Conservation (phyloP, 352 stramenopile species). For the Phytopythium helicoides region DNA sequence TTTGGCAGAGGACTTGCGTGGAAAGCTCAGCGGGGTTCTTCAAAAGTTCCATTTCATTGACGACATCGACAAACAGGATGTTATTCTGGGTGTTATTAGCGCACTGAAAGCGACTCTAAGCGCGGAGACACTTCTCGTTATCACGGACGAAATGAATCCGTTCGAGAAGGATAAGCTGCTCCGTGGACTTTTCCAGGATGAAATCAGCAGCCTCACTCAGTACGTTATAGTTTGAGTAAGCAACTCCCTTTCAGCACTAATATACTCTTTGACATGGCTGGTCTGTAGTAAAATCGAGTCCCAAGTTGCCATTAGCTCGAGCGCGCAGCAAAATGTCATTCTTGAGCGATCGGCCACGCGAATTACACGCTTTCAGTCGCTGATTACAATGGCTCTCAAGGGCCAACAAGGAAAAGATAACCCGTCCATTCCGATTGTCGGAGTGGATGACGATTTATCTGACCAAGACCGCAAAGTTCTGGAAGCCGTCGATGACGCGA, state of each 20-base stretch:
- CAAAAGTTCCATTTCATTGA: constrained; percentile 61
- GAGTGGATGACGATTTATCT: constrained; percentile 45
- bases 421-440: background rate
- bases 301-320: constrained; percentile 47
- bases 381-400: constrained; percentile 31
- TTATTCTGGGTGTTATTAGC: constrained; percentile 49
- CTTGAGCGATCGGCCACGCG: constrained; percentile 50
- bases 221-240: constrained; percentile 24
- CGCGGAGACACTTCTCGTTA: constrained; percentile 35
- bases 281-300: constrained; percentile 43
- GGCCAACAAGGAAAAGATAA: constrained; percentile 2
- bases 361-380: constrained; percentile 57
- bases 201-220: constrained; percentile 52
- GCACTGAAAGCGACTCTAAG: constrained; percentile 47
- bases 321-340: constrained; percentile 56
- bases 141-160: constrained; percentile 51
- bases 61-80: constrained; percentile 48
- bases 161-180: constrained; percentile 62
- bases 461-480: constrained; percentile 67
- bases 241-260: too few species aligned
- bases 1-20: constrained; percentile 39
- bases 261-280: too few species aligned
- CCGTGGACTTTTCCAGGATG: constrained; percentile 45
- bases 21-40: constrained; percentile 46
- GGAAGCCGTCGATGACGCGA: constrained; percentile 42